Percentiles rank a stretch among this genome's conserved stretches.
Conservation (phyloP, 2,329 filamentous ascomycete genomes). For the Claviceps arundinis region DNA sequence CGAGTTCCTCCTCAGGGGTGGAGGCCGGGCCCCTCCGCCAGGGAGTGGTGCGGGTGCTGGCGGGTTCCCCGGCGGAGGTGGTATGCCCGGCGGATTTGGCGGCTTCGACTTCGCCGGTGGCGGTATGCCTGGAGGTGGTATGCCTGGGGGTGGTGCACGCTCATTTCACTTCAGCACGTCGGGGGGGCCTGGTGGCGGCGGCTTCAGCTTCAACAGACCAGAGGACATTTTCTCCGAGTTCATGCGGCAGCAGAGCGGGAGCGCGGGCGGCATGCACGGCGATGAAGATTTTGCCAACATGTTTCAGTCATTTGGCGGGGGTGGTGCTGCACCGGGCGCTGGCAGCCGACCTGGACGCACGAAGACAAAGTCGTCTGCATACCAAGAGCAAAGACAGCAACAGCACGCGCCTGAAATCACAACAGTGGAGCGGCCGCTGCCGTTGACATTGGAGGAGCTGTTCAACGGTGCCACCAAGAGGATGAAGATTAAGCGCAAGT, state of each 20-base stretch:
- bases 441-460: constrained; percentile 75
- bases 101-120: constrained; percentile 39
- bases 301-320: constrained; percentile 36
- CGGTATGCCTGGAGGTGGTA: constrained; percentile 30
- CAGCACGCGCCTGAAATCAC: constrained; percentile 66
- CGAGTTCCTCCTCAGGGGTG: constrained; percentile 79
- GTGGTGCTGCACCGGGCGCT: constrained; percentile 18
- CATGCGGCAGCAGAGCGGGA: constrained; percentile 36
- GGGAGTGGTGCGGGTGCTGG: constrained; percentile 26
- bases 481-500: constrained; percentile 97
- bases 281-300: constrained; percentile 39
- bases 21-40: constrained; percentile 48
- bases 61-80: constrained; percentile 39
- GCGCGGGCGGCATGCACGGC: constrained; percentile 23
- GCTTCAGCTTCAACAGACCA: constrained; percentile 75
- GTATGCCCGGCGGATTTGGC: constrained; percentile 39
- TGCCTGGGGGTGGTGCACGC: constrained; percentile 31
- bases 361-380: constrained; percentile 28
- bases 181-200: constrained; percentile 35
- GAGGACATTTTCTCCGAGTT: constrained; percentile 81
- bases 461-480: constrained; percentile 85
- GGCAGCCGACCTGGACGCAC: constrained; percentile 24
- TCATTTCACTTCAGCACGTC: constrained; percentile 53
- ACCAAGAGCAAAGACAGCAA: constrained; percentile 19
- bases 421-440: constrained; percentile 74